phyloP scores from a whole-genome alignment of 495 filamentous ascomycete species.

The Annulohypoxylon moriforme region DNA sequence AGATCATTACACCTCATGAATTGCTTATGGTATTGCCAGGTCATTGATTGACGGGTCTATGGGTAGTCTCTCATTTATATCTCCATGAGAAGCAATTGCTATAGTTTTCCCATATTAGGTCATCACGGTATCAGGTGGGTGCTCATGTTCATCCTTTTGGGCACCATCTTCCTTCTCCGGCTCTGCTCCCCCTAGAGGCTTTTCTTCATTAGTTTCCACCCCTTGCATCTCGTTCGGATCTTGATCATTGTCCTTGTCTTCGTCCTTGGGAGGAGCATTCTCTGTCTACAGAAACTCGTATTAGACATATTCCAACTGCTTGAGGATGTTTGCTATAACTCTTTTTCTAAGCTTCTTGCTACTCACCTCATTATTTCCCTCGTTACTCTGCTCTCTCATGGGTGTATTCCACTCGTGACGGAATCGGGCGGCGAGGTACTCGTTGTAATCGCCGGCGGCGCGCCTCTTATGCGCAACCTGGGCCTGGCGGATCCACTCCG shows the following conservation, averaged over 20 bases:
- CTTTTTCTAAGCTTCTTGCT: background rate
- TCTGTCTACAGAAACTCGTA: background rate
- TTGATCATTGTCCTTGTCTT: background rate
- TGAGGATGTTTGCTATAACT: background rate
- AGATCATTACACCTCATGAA: background rate
- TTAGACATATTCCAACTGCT: background rate
- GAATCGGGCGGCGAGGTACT: constrained; percentile 72
- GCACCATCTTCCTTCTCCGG: background rate
- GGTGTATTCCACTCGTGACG: constrained; percentile 79
- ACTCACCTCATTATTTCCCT: background rate
- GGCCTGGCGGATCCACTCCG: constrained; percentile 74
- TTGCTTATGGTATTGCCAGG: background rate
- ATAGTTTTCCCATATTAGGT: no score
- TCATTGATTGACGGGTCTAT: background rate
- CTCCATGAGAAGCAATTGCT: background rate
- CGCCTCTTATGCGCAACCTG: constrained; percentile 70
- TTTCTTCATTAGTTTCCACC: background rate
- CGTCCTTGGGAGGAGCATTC: background rate
- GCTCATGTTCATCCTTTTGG: background rate
- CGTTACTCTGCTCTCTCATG: constrained; percentile 43
- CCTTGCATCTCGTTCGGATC: background rate
- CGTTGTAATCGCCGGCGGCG: constrained; percentile 74
- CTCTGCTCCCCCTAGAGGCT: background rate
- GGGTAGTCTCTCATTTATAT: background rate
- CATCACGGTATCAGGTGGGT: background rate